Conservation (phyloP, 108 stramenopile species). For the Discostella stelligeroides region DNA sequence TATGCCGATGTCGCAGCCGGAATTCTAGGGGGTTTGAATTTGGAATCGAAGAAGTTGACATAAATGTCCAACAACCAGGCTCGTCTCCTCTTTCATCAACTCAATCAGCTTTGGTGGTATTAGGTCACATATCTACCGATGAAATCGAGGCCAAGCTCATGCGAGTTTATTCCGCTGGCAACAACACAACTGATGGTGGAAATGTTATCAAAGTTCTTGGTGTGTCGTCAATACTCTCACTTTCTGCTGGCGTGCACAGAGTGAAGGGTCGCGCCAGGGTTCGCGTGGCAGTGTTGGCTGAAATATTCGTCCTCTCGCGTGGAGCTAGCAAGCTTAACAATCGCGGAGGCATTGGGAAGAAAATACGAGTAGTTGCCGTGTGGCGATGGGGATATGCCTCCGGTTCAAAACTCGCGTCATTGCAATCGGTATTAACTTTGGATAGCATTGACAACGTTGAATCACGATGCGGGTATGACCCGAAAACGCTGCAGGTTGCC, state of each 20-base stretch:
- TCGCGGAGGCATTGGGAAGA: slow-evolving; percentile 6
- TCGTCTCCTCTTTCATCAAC: neutral
- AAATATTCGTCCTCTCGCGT: slow-evolving; percentile 37
- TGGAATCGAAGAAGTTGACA: slow-evolving; percentile 55
- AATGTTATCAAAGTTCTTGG: slow-evolving; percentile 45
- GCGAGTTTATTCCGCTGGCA: slow-evolving; percentile 21
- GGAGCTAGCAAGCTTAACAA: slow-evolving; percentile 17
- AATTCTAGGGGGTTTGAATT: slow-evolving; percentile 38
- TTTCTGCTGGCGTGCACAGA: slow-evolving; percentile 72
- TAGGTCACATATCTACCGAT: slow-evolving; percentile 48
- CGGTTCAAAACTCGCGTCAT: slow-evolving; percentile 33
- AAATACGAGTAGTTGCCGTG: slow-evolving; percentile 63
- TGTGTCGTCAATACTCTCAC: slow-evolving; percentile 54
- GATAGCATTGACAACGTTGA: slow-evolving; percentile 48
- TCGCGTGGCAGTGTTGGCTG: slow-evolving; percentile 68
- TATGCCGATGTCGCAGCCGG: slow-evolving; percentile 36
- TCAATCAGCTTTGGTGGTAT: slow-evolving; percentile 36
- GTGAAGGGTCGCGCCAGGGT: slow-evolving; percentile 54
- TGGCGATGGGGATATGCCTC: slow-evolving; percentile 85
- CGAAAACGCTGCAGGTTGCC: slow-evolving; percentile 57
- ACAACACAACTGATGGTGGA: too few species aligned
- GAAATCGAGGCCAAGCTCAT: slow-evolving; percentile 64
- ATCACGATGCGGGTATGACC: slow-evolving; percentile 48
- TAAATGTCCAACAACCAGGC: neutral
- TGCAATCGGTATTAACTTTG: slow-evolving; percentile 71